Base-by-base conservation (phyloP, 352 stramenopile species). In the Ophiocytium majus region DNA sequence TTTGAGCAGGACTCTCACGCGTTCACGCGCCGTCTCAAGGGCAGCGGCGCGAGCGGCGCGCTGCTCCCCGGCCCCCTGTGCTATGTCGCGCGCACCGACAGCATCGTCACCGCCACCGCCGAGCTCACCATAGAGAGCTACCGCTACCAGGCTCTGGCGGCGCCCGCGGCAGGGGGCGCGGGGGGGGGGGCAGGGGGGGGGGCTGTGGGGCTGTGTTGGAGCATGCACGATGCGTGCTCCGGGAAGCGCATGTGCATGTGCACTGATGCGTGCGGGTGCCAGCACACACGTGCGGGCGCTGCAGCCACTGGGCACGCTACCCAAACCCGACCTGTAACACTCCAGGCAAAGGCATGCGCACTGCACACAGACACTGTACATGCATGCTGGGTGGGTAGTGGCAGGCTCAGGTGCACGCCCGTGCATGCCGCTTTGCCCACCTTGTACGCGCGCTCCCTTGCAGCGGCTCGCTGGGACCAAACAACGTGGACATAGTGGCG, bases 1-100 rank as follows among this genome's bases (percentile, higher is more conserved):
- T 97, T 97, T 71, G 93, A 97, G 85, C 94, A 97, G 82, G 94
- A 97, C 71, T 90, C 92, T 0, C 92, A 95, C 85, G 92, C 93
- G 0, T 97, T 97, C 89, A 85, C 95, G 66, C 89, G 95, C 79
- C 90, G 93, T 23, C 88, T 97, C 0, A n/a, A n/a, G n/a, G n/a
- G n/a, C n/a, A n/a, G n/a, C n/a, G 94, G 94, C 80, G 43, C 43
- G 43, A 17, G 5, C 5, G 92, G 93, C 78, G 93, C 90, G 75
- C 92, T 97, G 57, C 82, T 96, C 0, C 93, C 94, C 0, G 93
- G 93, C 5, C 89, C 93, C 0, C 83, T 97, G 50, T 94, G 90
- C 75, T 97, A 97, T 83, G 91, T 93, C 0, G 78, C 89, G 10
- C 90, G 88, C 0, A 94, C 94, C 88, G 93, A 97, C 80, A 90